Percentiles rank a stretch among this genome's conserved stretches.
Evolutionary conservation across 108 stramenopile species (phyloP).

Genomic region (Nitzschia putrida): DNA sequence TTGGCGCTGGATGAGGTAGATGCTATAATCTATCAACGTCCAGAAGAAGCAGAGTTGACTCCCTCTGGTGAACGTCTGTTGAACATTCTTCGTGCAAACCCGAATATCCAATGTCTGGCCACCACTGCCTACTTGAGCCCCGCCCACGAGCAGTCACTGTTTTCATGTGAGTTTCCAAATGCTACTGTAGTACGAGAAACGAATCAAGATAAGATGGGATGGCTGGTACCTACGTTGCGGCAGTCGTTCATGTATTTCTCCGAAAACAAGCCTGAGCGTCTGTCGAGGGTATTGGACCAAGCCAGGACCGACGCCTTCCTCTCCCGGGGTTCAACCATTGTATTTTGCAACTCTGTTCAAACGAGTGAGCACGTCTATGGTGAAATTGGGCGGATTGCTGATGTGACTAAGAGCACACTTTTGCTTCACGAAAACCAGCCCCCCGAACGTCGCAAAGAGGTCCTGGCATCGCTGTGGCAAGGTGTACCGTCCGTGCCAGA

Average conservation of each 20-base stretch:
- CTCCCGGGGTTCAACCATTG: background rate
- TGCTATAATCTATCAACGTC: background rate
- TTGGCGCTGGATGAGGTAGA: background rate
- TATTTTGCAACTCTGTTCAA: slow-evolving; percentile 5
- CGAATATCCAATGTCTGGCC: background rate
- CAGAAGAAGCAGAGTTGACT: background rate
- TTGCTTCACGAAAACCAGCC: background rate
- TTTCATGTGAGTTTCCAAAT: background rate
- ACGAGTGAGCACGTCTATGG: background rate
- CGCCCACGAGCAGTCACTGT: background rate
- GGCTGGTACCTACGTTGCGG: slow-evolving; percentile 2
- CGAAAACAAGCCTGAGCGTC: background rate
- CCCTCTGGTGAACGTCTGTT: background rate
- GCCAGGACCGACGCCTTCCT: background rate
- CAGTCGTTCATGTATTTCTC: slow-evolving; percentile 1
- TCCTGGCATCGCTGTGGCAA: background rate
- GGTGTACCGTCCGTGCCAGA: background rate
- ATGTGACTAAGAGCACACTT: background rate
- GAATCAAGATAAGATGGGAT: slow-evolving; percentile 1
- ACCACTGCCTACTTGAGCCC: background rate
- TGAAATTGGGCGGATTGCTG: no score
- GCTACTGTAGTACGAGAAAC: background rate
- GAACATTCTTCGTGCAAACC: background rate
- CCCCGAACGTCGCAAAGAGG: no score
- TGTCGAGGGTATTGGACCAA: background rate